Evolutionary conservation across 1,284 basidiomycete species (phyloP).

Genomic region (Microbotryomycetes sp.): DNA sequence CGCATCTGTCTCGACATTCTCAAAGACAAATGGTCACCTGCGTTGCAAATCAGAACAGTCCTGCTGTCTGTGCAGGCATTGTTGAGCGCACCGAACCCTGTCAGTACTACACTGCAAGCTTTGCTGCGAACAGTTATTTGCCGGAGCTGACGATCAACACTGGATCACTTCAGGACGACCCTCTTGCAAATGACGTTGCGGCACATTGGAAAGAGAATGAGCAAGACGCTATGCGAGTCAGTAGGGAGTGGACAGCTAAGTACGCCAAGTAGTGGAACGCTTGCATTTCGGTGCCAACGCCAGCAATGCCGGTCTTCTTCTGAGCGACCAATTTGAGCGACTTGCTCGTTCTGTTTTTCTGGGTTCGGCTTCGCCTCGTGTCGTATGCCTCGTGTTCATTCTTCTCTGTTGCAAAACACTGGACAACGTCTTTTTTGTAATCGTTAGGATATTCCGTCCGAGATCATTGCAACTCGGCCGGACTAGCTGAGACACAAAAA

Average conservation of each 20-base stretch:
- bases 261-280: conserved; percentile 59
- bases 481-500: too few species aligned
- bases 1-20: conserved; percentile 97
- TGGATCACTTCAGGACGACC: conserved; percentile 59
- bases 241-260: conserved; percentile 84
- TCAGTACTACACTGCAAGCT: conserved; percentile 14
- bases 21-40: conserved; percentile 99
- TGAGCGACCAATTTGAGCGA: too few species aligned
- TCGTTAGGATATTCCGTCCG: too few species aligned
- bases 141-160: neutral
- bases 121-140: neutral
- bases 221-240: conserved; percentile 79
- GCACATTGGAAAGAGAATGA: conserved; percentile 99
- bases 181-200: conserved; percentile 85
- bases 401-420: neutral
- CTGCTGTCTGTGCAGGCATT: conserved; percentile 93
- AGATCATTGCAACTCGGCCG: too few species aligned
- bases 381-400: neutral
- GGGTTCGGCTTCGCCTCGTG: neutral
- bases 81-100: conserved; percentile 87
- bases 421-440: too few species aligned
- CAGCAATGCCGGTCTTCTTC: too few species aligned
- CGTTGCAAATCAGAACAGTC: conserved; percentile 95
- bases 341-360: too few species aligned
- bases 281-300: too few species aligned